Percentiles rank a stretch among this genome's conserved stretches.
Evolutionary conservation across 768 basidiomycete species (phyloP).

Genomic region (Mrakia hoshinonis): DNA sequence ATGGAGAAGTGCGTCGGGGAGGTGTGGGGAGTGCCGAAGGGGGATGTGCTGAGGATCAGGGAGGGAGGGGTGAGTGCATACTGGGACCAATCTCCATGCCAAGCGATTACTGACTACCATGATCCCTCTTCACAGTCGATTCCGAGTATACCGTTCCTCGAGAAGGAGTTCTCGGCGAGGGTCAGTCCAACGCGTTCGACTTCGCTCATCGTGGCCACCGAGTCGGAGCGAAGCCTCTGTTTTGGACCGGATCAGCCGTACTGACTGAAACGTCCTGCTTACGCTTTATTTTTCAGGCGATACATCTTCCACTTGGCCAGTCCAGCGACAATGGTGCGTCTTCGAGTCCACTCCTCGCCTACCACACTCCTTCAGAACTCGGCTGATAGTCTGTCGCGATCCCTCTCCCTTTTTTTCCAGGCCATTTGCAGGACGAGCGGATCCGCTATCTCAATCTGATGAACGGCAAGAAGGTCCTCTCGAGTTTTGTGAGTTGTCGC

Average conservation of each 20-base stretch:
- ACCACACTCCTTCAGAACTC: background rate
- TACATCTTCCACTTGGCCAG: slow-evolving; percentile 92
- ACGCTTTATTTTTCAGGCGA: slow-evolving; percentile 47
- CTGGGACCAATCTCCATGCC: background rate
- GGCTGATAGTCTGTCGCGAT: slow-evolving; percentile 5
- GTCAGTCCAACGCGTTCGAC: background rate
- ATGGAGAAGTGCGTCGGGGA: slow-evolving; percentile 70
- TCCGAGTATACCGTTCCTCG: slow-evolving; percentile 85
- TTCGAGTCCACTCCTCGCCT: background rate
- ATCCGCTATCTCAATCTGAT: slow-evolving; percentile 72
- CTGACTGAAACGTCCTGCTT: background rate
- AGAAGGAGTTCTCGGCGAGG: slow-evolving; percentile 62
- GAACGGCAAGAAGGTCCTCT: slow-evolving; percentile 25
- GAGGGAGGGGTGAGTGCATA: slow-evolving; percentile 72
- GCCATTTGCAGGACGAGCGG: slow-evolving; percentile 86
- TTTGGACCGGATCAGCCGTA: no score
- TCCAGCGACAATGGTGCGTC: slow-evolving; percentile 46
- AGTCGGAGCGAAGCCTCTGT: no score
- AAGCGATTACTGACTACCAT: slow-evolving; percentile 1
- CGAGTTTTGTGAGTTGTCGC: slow-evolving; percentile 17
- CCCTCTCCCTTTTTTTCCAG: slow-evolving; percentile 44
- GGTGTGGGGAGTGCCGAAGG: slow-evolving; percentile 61
- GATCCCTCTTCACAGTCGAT: slow-evolving; percentile 56
- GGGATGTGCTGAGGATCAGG: slow-evolving; percentile 70
- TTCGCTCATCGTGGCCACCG: background rate